Base-by-base conservation (phyloP, 225 moss, liverwort and hornwort genomes). In the Pseudoscleropodium purum region DNA sequence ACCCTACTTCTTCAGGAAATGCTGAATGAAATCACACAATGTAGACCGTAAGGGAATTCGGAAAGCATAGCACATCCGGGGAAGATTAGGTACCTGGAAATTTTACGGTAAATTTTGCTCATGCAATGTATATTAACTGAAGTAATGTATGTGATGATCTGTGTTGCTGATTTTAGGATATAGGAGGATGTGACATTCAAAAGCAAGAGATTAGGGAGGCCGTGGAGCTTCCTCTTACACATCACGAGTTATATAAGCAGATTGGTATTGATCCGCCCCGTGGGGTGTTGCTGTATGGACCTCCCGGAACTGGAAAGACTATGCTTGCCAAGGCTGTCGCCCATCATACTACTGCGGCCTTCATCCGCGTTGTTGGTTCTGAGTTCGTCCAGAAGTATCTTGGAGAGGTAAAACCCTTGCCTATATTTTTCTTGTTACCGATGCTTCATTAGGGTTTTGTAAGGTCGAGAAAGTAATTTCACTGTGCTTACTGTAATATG, bases 311-410 rank as follows among this genome's bases (percentile, higher is more conserved):
- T 68, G 98, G 97, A 84, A 98, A 98, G 92, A 98, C 97, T 17
- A 96, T 98, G 96, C 98, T 96, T 90, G 98, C 97, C 17, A 97
- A 97, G 93, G 98, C 98, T 87, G 98, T 97, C 30, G 98, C 98
- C 25, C 98, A 97, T 93, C 96, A 97, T 82, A 97, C 97, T 51
- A 97, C 97, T 78, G 98, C 97, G 24, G 97, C 98, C 56, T 97
- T 98, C 43, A 96, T 98, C 72, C 98, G 96, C 76, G 98, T 97
- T 83, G 97, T 95, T 61, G 97, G 96, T 60, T 98, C 98, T 61
- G 97, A 98, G 92, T 97, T 97, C 88, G 98, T 98, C 66, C 97
- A 98, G 88, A 98, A 97, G 88, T 98, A 98, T 87, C 95, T 98
- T 87, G 97, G 97, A 88, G 97, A 98, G 95, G 97, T 96, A 87